Evolutionary conservation across 1,284 basidiomycete genomes (phyloP).

Genomic region (Cutaneotrichosporon mucoides): DNA sequence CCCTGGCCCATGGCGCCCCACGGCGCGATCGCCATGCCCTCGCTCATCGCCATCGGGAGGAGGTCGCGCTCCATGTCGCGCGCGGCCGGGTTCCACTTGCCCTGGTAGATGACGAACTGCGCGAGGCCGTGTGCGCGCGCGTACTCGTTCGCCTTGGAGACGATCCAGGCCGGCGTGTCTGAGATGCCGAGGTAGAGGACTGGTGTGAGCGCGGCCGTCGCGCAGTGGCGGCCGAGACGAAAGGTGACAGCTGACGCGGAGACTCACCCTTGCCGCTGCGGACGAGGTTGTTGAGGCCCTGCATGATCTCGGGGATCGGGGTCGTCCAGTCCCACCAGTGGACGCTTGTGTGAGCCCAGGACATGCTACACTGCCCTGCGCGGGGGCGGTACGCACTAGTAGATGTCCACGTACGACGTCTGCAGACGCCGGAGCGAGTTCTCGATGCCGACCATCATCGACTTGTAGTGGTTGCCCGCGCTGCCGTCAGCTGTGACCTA

Average conservation of each 20-base stretch:
- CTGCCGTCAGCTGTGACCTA: conserved; percentile 4
- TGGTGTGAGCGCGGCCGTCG: conserved; percentile 18
- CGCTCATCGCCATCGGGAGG: conserved; percentile 56
- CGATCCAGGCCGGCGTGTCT: conserved; percentile 59
- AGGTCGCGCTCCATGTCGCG: conserved; percentile 62
- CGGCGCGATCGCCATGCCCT: conserved; percentile 51
- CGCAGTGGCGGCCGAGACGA: conserved; percentile 22
- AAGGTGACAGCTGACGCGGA: no score
- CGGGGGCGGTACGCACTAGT: conserved; percentile 20
- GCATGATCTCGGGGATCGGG: conserved; percentile 51
- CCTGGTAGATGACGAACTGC: conserved; percentile 60
- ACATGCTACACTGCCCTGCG: no score
- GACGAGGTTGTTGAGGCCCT: conserved; percentile 47
- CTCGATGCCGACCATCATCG: conserved; percentile 12
- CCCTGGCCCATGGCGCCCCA: conserved; percentile 51
- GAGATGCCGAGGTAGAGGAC: conserved; percentile 50
- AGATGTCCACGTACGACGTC: conserved; percentile 52
- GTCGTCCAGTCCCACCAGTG: conserved; percentile 51
- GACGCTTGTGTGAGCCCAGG: conserved; percentile 18
- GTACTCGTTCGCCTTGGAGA: conserved; percentile 57
- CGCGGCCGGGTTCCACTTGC: conserved; percentile 53
- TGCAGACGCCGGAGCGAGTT: conserved; percentile 48
- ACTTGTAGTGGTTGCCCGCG: conserved; percentile 43
- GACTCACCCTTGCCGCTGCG: conserved; percentile 32
- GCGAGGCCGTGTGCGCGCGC: conserved; percentile 54